A percentile compares a stretch with the other conserved stretches of the same genome.
phyloP scores from a whole-genome alignment of 768 basidiomycete genomes.

The Suillus luteus region DNA sequence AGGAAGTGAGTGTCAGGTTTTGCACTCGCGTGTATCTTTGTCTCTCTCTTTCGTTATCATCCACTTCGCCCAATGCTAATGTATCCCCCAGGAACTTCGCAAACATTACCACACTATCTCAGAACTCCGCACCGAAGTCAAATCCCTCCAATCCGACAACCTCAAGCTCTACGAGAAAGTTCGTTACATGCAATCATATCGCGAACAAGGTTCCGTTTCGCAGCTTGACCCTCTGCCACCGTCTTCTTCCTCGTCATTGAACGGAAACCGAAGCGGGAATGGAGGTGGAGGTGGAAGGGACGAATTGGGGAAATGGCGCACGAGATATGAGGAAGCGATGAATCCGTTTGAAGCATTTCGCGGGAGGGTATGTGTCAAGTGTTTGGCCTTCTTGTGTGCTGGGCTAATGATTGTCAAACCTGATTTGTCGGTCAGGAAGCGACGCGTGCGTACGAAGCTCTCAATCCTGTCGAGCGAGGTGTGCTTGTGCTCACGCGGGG shows the following conservation, averaged over 20 bases:
- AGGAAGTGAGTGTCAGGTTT: slow-evolving; percentile 64
- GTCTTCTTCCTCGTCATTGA: slow-evolving; percentile 27
- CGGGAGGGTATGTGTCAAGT: slow-evolving; percentile 69
- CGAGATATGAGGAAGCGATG: slow-evolving; percentile 94
- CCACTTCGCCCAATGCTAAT: background rate
- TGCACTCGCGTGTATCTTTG: background rate
- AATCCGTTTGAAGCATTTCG: slow-evolving; percentile 99
- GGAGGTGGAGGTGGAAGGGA: slow-evolving; percentile 47
- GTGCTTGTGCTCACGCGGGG: slow-evolving; percentile 83
- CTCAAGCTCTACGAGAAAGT: slow-evolving; percentile 99
- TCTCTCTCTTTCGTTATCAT: slow-evolving; percentile 4
- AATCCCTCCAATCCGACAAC: slow-evolving; percentile 91
- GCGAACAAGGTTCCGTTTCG: slow-evolving; percentile 67
- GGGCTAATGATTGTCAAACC: slow-evolving; percentile 6
- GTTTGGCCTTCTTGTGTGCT: background rate
- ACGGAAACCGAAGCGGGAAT: slow-evolving; percentile 41
- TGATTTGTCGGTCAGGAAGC: slow-evolving; percentile 67
- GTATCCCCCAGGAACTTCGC: slow-evolving; percentile 71
- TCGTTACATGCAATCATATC: slow-evolving; percentile 96
- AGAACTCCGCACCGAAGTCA: slow-evolving; percentile 90
- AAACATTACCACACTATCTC: slow-evolving; percentile 95
- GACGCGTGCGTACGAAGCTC: slow-evolving; percentile 85
- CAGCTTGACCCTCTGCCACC: slow-evolving; percentile 70
- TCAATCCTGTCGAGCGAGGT: slow-evolving; percentile 90
- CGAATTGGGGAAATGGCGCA: slow-evolving; percentile 86